Percentiles rank a stretch among this genome's conserved stretches.
phyloP scores from a whole-genome alignment of 2,329 filamentous ascomycete species.

The Hysterium pulicare region DNA sequence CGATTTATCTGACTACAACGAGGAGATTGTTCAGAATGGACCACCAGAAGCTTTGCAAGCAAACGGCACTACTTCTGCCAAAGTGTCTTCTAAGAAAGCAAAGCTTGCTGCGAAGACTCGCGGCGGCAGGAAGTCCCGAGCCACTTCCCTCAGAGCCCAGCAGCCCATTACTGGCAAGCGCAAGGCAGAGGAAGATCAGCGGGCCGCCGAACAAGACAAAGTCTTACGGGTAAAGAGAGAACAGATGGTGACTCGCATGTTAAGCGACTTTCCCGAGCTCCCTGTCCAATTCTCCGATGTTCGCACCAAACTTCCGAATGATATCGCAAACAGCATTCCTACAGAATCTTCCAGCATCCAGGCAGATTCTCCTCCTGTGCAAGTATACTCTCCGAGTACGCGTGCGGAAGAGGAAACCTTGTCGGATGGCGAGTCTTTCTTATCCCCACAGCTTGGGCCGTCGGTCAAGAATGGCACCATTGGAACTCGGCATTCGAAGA shows the following conservation, averaged over 20 bases:
- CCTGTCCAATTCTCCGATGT: slow-evolving; percentile 28
- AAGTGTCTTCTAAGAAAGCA: slow-evolving; percentile 24
- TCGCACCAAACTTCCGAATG: slow-evolving; percentile 24
- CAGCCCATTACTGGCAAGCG: slow-evolving; percentile 27
- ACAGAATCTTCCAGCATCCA: not conserved
- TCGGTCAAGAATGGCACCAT: too few relatives aligned
- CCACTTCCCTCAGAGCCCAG: slow-evolving; percentile 27
- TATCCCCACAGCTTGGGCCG: not conserved
- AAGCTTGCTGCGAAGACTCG: slow-evolving; percentile 25
- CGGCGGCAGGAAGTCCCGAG: slow-evolving; percentile 29
- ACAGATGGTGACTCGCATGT: slow-evolving; percentile 23
- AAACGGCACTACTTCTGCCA: slow-evolving; percentile 18
- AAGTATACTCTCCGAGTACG: too few relatives aligned
- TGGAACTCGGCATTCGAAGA: too few relatives aligned
- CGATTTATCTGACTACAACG: slow-evolving; percentile 36
- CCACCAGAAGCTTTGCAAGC: slow-evolving; percentile 25
- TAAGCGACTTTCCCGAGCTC: slow-evolving; percentile 16
- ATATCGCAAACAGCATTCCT: too few relatives aligned
- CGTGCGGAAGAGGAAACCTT: too few relatives aligned
- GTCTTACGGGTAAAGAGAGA: slow-evolving; percentile 20
- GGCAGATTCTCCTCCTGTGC: not conserved
- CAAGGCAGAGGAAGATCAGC: slow-evolving; percentile 21
- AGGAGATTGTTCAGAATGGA: slow-evolving; percentile 35
- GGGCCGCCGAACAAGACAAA: slow-evolving; percentile 23
- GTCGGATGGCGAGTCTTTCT: not conserved